phyloP scores from a whole-genome alignment of 345 rosid species.

The Arabis alpina region DNA sequence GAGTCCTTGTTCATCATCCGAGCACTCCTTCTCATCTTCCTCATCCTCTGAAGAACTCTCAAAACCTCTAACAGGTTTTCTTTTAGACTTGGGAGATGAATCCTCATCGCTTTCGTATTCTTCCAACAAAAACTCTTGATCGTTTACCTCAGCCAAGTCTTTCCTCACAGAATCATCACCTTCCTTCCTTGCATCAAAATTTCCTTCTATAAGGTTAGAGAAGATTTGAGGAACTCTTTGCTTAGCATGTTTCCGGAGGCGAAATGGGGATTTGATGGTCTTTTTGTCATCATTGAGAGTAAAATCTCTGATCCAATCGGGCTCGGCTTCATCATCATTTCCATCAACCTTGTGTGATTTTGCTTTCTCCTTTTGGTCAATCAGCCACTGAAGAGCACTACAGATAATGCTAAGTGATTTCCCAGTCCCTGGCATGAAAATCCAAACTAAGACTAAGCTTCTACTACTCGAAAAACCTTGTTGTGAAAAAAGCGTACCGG shows the following conservation, averaged over 20 bases:
- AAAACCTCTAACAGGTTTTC: conserved; percentile 52
- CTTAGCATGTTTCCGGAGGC: conserved; percentile 38
- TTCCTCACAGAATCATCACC: conserved; percentile 31
- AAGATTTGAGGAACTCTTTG: conserved; percentile 39
- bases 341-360: conserved; percentile 32
- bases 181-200: conserved; percentile 31
- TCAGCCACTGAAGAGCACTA: conserved; percentile 80
- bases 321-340: conserved; percentile 58
- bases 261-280: conserved; percentile 40
- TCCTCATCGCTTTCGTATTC: conserved; percentile 87
- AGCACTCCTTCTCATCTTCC: conserved; percentile 55
- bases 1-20: conserved; percentile 45
- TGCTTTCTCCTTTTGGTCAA: conserved; percentile 57
- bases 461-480: neutral
- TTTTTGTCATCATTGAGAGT: conserved; percentile 41
- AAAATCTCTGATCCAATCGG: conserved; percentile 82
- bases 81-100: conserved; percentile 46
- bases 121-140: conserved; percentile 74
- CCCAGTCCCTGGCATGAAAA: conserved; percentile 68
- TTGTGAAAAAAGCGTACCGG: conserved; percentile 51
- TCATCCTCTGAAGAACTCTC: conserved; percentile 67
- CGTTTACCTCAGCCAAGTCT: conserved; percentile 49
- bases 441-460: neutral
- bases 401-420: conserved; percentile 91
- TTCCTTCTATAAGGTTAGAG: conserved; percentile 28